Evolutionary conservation across 179 eudicot genomes (phyloP), one percentile per base, ranked within the genome.

Genomic region (Spinacia oleracea): DNA sequence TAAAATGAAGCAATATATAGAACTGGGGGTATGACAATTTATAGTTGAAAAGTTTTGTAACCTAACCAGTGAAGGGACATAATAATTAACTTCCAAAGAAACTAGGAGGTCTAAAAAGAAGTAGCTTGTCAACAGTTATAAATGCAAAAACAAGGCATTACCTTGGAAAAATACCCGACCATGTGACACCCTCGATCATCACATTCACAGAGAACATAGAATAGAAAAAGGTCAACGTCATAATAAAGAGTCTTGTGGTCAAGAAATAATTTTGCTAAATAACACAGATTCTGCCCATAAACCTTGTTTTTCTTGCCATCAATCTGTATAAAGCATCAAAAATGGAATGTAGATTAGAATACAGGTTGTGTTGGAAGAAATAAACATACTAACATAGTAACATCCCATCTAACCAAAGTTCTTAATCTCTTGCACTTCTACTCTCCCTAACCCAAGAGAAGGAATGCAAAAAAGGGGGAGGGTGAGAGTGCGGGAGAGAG

Each of bases 121-220:
- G 73, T 18, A 66, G 32, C 14, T 27, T 63, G 11, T 2, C 16
- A 35, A 53, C 3, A 34, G 21, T 53, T 21, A 12, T 31, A 45
- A 15, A 45, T 0, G 27, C 43, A 42, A 58, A 21, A 34, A 16
- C 70, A 58, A 20, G 43, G 53, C 40, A 62, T 78, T 89, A 95
- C 98, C 97, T 95, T 95, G 46, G 98, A 95, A 81, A 95, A 95
- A 85, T 95, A 95, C 75, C 98, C 98, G 77, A 95, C 98, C 98
- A 95, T 95, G 87, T 91, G 98, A 89, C 98, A 95, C 75, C 98
- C 98, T 78, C 97, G 91, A 90, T 95, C 97, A 83, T 95, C 98
- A 84, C 98, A 95, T 85, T 93, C 98, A 75, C 97, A 95, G 67
- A 95, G 89, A 73, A 95, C 90, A 74, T 95, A 95, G 79, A 95